phyloP scores from a whole-genome alignment of 2,329 filamentous ascomycete genomes.

The Aspergillus sp. region DNA sequence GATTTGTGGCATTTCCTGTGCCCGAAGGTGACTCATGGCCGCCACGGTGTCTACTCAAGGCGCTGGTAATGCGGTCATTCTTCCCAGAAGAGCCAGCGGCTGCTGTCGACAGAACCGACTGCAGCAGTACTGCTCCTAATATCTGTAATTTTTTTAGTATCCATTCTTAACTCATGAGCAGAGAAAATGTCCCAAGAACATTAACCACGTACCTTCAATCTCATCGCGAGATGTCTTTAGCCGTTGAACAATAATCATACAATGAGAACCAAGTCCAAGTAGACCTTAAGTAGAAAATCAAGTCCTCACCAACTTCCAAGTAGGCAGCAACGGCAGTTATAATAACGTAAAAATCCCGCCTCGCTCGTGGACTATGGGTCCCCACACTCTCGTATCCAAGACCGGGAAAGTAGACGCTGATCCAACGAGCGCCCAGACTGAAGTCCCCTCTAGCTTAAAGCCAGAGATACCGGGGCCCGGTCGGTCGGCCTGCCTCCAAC shows the following conservation, averaged over 20 bases:
- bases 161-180: too few species aligned
- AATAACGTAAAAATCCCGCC: not conserved
- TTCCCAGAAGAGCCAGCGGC: not conserved
- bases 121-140: slow-evolving; percentile 7
- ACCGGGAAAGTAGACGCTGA: slow-evolving; percentile 7
- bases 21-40: slow-evolving; percentile 4
- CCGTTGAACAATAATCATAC: not conserved
- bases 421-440: slow-evolving; percentile 5
- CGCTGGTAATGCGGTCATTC: slow-evolving; percentile 19
- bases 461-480: not conserved
- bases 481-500: not conserved
- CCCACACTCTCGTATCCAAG: slow-evolving; percentile 12
- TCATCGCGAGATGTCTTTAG: slow-evolving; percentile 13
- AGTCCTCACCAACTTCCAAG: not conserved
- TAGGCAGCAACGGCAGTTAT: not conserved
- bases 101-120: slow-evolving; percentile 5
- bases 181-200: not conserved
- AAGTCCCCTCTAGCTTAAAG: too few species aligned
- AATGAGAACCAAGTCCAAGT: not conserved
- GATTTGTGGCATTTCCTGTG: slow-evolving; percentile 16
- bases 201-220: slow-evolving; percentile 8
- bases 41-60: slow-evolving; percentile 18
- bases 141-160: not conserved
- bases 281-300: not conserved
- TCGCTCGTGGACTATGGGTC: not conserved